Evolutionary conservation across 2,329 filamentous ascomycete genomes (phyloP), one percentile per base, ranked within the genome.

Genomic region (Aaosphaeria arxii): DNA sequence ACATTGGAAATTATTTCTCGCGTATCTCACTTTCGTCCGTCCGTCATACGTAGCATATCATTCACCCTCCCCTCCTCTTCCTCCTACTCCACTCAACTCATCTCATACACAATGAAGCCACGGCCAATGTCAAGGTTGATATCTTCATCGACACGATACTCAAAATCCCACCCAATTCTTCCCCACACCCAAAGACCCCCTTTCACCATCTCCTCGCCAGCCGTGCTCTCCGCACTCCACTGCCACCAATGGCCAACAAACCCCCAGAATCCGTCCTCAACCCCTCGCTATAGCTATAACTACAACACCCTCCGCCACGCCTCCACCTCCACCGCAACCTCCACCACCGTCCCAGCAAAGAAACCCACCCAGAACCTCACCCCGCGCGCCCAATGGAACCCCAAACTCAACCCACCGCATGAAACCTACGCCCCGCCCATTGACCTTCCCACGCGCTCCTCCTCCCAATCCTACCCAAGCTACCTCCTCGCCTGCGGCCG

Each of bases 341-440:
- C 40, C n/a, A 29, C 49, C 30, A 40, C 44, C 9, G 24, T 13
- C n/a, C 35, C 33, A 6, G 36, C n/a, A 28, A 4, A 7, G 7
- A 13, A 35, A 33, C 7, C 39, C 29, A 11, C 11, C 9, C 36
- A 29, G 40, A 13, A 30, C 40, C 31, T 39, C n/a, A 36, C 30
- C 7, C 40, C 32, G 17, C 46, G 28, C 33, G 42, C 7, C 38
- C 38, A 50, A 36, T 48, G 36, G 30, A 48, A 42, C 29, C 30
- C 36, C 28, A 53, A 56, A 29, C 63, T 91, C 57, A 95, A 95
- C 72, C 86, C 88, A 0, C 88, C 90, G 0, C 62, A 74, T 7
- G 82, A 83, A 42, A 94, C 89, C 0, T 85, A 87, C 24, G 88
- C 91, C 0, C 83, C 89, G 0, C 77, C 81, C 0, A 78, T 96